Conservation (phyloP, 2,329 filamentous ascomycete species). For the Intubia oerlemansii region DNA sequence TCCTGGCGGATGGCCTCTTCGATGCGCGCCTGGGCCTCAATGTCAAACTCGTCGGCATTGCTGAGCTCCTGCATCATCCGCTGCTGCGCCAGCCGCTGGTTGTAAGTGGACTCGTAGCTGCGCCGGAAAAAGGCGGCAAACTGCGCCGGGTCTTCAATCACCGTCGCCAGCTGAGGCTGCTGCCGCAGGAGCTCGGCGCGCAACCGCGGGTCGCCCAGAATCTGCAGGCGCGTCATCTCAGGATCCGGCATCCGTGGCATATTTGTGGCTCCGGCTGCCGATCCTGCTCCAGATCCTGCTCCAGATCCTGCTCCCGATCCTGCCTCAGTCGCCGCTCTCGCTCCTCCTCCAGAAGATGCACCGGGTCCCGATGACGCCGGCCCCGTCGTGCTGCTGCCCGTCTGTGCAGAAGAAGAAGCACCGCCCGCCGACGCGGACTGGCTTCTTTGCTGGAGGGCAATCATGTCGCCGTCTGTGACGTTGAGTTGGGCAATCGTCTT, state of each 20-base stretch:
- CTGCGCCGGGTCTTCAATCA: slow-evolving; percentile 50
- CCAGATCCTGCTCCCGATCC: no score
- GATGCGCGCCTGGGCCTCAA: slow-evolving; percentile 77
- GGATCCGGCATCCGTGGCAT: slow-evolving; percentile 49
- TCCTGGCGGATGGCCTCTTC: slow-evolving; percentile 96
- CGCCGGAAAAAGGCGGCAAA: slow-evolving; percentile 59
- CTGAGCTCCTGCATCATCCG: slow-evolving; percentile 56
- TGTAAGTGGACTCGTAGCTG: background rate
- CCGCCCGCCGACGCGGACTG: no score
- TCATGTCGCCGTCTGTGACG: slow-evolving; percentile 77
- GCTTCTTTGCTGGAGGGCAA: slow-evolving; percentile 45
- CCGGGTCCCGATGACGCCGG: slow-evolving; percentile 11
- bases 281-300: no score
- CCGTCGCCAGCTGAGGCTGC: slow-evolving; percentile 53
- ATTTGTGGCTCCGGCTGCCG: no score
- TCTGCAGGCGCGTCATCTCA: slow-evolving; percentile 63
- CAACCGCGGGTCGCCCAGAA: slow-evolving; percentile 57
- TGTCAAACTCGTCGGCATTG: slow-evolving; percentile 86
- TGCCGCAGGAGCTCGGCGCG: slow-evolving; percentile 44
- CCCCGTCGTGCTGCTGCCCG: slow-evolving; percentile 17
- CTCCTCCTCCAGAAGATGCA: slow-evolving; percentile 9
- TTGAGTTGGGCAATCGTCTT: slow-evolving; percentile 66
- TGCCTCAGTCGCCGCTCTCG: slow-evolving; percentile 13
- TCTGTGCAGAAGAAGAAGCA: background rate
- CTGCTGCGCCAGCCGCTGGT: slow-evolving; percentile 56